Evolutionary conservation across 2,329 filamentous ascomycete genomes (phyloP), one percentile per base, ranked within the genome.

Genomic region (Esteya vermicola): DNA sequence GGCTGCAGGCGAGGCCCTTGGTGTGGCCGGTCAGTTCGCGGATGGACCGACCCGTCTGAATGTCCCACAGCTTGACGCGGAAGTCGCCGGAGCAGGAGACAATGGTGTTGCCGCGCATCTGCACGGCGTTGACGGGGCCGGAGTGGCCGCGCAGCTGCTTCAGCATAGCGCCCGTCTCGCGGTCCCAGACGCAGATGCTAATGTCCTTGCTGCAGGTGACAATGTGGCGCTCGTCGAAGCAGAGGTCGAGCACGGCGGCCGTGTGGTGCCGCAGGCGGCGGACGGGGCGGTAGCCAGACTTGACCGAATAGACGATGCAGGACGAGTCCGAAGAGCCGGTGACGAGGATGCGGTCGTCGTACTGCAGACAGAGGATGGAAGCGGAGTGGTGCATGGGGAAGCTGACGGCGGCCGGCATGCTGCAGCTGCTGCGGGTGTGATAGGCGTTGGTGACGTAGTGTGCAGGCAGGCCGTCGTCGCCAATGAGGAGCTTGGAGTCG

Each of bases 191-290:
- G 54, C 88, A 93, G 54, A 98, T 93, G 46, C 74, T 88, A 31
- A 81, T 78, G 60, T 98, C 91, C 61, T 98, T 98, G 56, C 85
- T 94, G 66, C 91, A 98, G 6, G 89, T 95, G 38, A 96, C 81
- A 52, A 98, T 95, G 60, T 93, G 81, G 51, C 81, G 79, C 47
- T 85, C 75, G 56, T 98, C 86, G 48, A 98, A 89, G 48, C 85
- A 89, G 9, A 98, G 78, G 55, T 98, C 91, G 13, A 98, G 72
- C 30, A 98, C 88, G 38, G 91, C 89, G 4, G 85, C 85, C 6
- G 74, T 75, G 62, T 98, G 91, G 46, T 81, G 77, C 26, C 65
- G 63, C 13, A 98, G 76, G 25, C 85, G 81, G 37, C 75, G 78
- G 44, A 94, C 75, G 0, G 91, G 88, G 43, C 74, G 70, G 57